phyloP scores from a whole-genome alignment of 768 basidiomycete genomes.

The Sporobolomyces roseus region DNA sequence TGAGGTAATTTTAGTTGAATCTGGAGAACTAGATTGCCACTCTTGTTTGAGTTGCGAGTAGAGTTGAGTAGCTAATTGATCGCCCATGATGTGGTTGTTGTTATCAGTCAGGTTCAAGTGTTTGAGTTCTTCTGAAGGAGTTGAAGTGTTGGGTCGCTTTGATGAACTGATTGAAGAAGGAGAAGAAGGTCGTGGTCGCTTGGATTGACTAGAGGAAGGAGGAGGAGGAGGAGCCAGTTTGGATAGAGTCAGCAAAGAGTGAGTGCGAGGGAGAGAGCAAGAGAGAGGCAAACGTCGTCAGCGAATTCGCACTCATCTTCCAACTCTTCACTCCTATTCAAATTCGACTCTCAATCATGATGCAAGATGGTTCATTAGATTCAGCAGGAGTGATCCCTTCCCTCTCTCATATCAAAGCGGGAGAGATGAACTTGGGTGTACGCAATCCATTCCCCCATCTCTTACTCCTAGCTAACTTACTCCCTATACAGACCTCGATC shows the following conservation, averaged over 20 bases:
- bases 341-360: neutral
- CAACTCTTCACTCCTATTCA: neutral
- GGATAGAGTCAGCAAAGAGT: neutral
- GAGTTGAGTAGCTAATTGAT: slow-evolving; percentile 9
- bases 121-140: neutral
- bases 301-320: neutral
- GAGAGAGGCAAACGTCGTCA: neutral
- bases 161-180: slow-evolving; percentile 8
- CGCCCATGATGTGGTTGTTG: neutral
- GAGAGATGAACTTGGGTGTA: slow-evolving; percentile 62
- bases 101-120: neutral
- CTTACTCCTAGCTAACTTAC: neutral
- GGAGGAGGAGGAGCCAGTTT: slow-evolving; percentile 17
- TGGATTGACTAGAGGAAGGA: neutral
- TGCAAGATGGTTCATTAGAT: slow-evolving; percentile 7
- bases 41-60: slow-evolving; percentile 5
- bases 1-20: neutral
- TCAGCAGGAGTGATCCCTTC: slow-evolving; percentile 50
- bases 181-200: slow-evolving; percentile 36
- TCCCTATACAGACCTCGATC: slow-evolving; percentile 73
- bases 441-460: neutral
- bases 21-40: slow-evolving; percentile 5
- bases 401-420: slow-evolving; percentile 79
- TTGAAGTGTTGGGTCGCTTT: neutral
- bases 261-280: neutral